Percentiles rank a stretch among this genome's conserved stretches.
These are phyloP conservation scores for Telopea speciosissima DNA, from an alignment of 177 flowering plant genomes.

Conservation along the genomic window DNA sequence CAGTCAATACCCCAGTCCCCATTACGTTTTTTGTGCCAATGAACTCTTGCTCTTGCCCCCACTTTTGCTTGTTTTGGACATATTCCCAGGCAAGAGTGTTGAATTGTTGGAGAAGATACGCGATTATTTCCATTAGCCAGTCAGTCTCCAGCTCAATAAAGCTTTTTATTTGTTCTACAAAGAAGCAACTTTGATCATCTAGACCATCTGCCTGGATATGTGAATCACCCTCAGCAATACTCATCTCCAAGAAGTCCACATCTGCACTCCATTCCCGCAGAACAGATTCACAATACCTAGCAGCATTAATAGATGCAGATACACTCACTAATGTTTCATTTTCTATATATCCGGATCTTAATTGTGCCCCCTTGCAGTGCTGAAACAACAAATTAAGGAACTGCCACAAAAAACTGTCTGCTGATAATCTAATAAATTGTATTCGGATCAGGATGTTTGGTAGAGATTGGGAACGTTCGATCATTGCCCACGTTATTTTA, in stretches of 20 bases:
- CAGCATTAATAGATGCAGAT: slow-evolving; percentile 48
- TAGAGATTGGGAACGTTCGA: slow-evolving; percentile 41
- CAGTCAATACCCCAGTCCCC: slow-evolving; percentile 11
- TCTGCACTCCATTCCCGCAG: slow-evolving; percentile 60
- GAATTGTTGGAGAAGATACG: slow-evolving; percentile 39
- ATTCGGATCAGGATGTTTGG: slow-evolving; percentile 25
- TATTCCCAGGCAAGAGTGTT: slow-evolving; percentile 33
- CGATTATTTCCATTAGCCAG: slow-evolving; percentile 50
- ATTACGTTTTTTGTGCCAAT: neutral
- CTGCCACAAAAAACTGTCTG: slow-evolving; percentile 37
- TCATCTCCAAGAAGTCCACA: slow-evolving; percentile 51
- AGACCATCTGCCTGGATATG: no score
- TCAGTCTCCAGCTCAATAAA: slow-evolving; percentile 45
- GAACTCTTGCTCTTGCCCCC: slow-evolving; percentile 18
- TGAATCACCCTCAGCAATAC: neutral
- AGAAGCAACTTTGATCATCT: slow-evolving; percentile 28
- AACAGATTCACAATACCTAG: slow-evolving; percentile 39
- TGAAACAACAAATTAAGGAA: slow-evolving; percentile 34
- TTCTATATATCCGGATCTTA: slow-evolving; percentile 7
- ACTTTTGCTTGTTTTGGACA: slow-evolving; percentile 20
- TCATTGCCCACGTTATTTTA: slow-evolving; percentile 39
- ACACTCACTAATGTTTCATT: slow-evolving; percentile 24
- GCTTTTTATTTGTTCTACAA: slow-evolving; percentile 41
- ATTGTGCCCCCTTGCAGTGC: slow-evolving; percentile 20
- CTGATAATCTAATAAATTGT: slow-evolving; percentile 46